Evolutionary conservation across 352 stramenopile species (phyloP).

Genomic region (Blastocystis sp.): DNA sequence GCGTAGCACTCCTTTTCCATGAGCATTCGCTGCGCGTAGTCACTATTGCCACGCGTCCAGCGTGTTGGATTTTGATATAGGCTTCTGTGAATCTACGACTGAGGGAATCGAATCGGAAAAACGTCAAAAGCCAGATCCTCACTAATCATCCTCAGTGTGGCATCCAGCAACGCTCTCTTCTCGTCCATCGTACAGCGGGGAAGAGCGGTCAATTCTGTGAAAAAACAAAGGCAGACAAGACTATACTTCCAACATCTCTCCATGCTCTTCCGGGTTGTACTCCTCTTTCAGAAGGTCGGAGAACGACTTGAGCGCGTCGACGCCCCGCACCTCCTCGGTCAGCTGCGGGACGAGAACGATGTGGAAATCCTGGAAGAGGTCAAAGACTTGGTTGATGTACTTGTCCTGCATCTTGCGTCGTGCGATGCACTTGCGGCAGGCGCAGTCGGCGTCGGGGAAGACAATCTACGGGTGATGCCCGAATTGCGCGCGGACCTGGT

Average conservation of each 20-base stretch:
- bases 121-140: not conserved
- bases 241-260: constrained; percentile 66
- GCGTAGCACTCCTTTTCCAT: not conserved
- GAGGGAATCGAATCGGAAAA: not conserved
- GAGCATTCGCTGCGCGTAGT: not conserved
- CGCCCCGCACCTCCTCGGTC: constrained; percentile 93
- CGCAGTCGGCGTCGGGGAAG: constrained; percentile 78
- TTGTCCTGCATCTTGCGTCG: constrained; percentile 99
- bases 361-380: constrained; percentile 98
- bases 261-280: constrained; percentile 70
- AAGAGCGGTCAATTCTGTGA: not conserved
- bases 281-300: constrained; percentile 89
- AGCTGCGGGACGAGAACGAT: constrained; percentile 97
- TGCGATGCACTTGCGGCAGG: constrained; percentile 72
- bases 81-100: not conserved
- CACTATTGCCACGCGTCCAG: not conserved
- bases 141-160: not conserved
- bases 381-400: constrained; percentile 99
- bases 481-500: constrained; percentile 82
- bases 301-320: constrained; percentile 88
- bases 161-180: not conserved
- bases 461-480: constrained; percentile 71
- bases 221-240: not conserved
- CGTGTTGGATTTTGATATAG: not conserved
- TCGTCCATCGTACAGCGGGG: not conserved